phyloP scores from a whole-genome alignment of 306 rosid genomes.

The Comarum palustre region DNA sequence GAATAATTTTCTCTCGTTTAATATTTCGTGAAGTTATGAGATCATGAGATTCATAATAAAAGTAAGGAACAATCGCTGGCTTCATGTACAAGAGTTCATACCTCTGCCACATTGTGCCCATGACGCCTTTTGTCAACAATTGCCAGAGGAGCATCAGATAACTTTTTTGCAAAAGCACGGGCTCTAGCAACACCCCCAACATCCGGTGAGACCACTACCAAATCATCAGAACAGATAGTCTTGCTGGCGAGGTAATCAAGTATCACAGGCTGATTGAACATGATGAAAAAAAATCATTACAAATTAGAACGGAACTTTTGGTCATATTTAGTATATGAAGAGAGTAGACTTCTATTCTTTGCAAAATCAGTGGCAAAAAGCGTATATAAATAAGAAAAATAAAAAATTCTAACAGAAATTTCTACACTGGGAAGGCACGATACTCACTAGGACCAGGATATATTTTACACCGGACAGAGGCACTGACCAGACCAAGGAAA shows the following conservation, averaged over 20 bases:
- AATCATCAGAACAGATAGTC: conserved; percentile 79
- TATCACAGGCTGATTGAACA: conserved; percentile 80
- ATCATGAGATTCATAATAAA: background rate
- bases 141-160: conserved; percentile 98
- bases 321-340: background rate
- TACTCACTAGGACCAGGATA: background rate
- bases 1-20: background rate
- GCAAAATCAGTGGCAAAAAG: background rate
- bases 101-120: conserved; percentile 91
- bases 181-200: conserved; percentile 99
- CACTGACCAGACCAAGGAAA: background rate
- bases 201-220: conserved; percentile 98
- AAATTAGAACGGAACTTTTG: background rate
- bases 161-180: conserved; percentile 92
- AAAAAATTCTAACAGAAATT: background rate
- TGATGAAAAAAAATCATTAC: conserved; percentile 21
- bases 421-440: background rate
- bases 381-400: background rate
- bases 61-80: background rate
- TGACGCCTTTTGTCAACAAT: conserved; percentile 97
- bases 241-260: conserved; percentile 99
- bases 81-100: conserved; percentile 26
- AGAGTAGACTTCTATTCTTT: background rate
- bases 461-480: background rate
- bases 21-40: conserved; percentile 3